Evolutionary conservation across 2,329 filamentous ascomycete species (phyloP).

Genomic region (Cladorrhinum sp.): DNA sequence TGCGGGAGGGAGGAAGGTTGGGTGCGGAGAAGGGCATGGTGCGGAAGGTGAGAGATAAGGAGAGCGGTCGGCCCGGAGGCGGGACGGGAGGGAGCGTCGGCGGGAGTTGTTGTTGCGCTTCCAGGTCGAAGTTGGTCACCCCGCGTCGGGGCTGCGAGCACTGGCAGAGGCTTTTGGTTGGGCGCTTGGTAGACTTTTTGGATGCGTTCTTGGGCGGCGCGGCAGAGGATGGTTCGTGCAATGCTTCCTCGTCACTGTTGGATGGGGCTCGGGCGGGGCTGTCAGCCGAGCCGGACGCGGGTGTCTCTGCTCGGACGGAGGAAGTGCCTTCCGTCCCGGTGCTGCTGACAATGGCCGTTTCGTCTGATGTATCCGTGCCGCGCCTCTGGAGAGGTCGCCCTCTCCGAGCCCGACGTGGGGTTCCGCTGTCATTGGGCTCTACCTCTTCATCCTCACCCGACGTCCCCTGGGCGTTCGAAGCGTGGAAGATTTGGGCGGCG

Average conservation of each 20-base stretch:
- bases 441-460: conserved; percentile 43
- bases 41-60: not conserved
- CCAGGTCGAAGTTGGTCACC: not conserved
- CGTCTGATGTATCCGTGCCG: not conserved
- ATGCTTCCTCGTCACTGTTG: not conserved
- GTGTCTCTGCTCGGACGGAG: not conserved
- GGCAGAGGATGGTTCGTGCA: not conserved
- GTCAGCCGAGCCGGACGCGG: not conserved
- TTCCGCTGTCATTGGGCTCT: conserved; percentile 73
- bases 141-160: not conserved
- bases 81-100: not conserved
- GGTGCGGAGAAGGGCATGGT: not conserved
- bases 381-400: not conserved
- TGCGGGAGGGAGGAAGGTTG: conserved; percentile 30
- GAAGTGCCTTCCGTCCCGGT: not conserved
- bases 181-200: too few relatives aligned
- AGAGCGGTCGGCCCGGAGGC: not conserved
- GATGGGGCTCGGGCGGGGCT: too few relatives aligned
- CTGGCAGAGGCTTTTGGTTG: not conserved
- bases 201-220: not conserved
- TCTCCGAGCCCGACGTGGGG: conserved; percentile 60
- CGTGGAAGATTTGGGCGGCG: conserved; percentile 77
- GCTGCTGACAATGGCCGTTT: not conserved
- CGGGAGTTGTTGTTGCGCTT: not conserved
- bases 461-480: conserved; percentile 42